Percentiles rank a stretch among this genome's conserved stretches.
These are phyloP conservation scores for Aphanocladium album DNA, from an alignment of 2,329 filamentous ascomycete species.

Conservation along the genomic window DNA sequence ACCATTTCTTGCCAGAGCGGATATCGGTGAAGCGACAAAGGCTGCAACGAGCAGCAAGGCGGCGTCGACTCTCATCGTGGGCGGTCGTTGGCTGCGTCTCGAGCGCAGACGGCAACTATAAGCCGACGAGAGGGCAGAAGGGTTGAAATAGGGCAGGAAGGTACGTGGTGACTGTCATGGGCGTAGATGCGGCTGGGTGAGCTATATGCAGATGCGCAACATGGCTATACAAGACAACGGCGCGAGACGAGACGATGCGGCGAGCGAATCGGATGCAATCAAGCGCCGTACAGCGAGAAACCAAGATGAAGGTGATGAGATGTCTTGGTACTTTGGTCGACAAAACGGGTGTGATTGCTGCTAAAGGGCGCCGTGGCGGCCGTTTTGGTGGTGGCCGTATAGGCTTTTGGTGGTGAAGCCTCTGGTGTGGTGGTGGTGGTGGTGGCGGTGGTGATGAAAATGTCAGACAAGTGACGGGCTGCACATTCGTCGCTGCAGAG, in stretches of 20 bases:
- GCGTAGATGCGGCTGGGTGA: not conserved
- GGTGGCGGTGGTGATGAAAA: not conserved
- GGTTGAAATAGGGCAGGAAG: not conserved
- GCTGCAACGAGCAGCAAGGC: conserved; percentile 16
- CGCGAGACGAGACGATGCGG: not conserved
- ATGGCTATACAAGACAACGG: conserved; percentile 1
- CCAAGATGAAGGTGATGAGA: not conserved
- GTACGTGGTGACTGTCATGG: not conserved
- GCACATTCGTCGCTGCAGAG: conserved; percentile 6
- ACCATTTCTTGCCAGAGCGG: conserved; percentile 16
- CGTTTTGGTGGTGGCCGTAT: not conserved
- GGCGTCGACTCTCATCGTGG: conserved; percentile 18
- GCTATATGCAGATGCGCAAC: conserved; percentile 6
- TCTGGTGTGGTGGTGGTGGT: not conserved
- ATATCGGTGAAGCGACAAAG: conserved; percentile 13
- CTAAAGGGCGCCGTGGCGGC: not conserved
- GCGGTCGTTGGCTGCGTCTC: not conserved
- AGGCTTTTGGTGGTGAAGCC: not conserved
- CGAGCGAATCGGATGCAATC: not conserved
- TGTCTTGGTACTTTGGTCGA: not conserved
- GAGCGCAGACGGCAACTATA: not conserved
- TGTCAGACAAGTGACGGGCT: conserved; percentile 2
- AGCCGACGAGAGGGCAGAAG: not conserved
- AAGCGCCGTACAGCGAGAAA: not conserved
- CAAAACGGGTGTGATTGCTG: not conserved